Evolutionary conservation across 179 eudicot genomes (phyloP).

Genomic region (Silene vulgaris): DNA sequence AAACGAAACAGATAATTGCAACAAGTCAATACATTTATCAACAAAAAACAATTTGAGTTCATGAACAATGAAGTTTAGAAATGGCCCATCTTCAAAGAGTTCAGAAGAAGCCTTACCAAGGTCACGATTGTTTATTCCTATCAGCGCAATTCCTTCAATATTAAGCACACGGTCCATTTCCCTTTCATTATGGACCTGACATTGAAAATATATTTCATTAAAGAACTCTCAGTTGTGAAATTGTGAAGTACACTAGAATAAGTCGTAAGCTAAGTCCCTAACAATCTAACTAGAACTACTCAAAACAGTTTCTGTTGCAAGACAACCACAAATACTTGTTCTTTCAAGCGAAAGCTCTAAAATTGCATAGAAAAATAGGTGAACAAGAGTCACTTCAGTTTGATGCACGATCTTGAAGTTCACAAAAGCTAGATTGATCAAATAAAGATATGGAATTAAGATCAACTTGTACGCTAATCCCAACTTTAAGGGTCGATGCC

Average conservation of each 20-base stretch:
- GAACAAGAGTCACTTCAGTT: neutral
- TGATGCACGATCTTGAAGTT: constrained; percentile 11
- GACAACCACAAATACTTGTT: neutral
- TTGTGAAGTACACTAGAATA: neutral
- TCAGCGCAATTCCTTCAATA: constrained; percentile 74
- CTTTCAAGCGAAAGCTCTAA: neutral
- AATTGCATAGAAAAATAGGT: neutral
- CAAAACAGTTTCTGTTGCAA: neutral
- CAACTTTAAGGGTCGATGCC: neutral
- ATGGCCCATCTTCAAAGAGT: neutral
- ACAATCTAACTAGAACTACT: neutral
- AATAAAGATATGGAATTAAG: neutral
- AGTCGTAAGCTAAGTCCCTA: neutral
- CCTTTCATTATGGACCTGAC: constrained; percentile 77
- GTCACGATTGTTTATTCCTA: constrained; percentile 92
- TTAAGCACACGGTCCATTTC: constrained; percentile 91
- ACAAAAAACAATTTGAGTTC: constrained; percentile 1
- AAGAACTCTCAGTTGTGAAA: neutral
- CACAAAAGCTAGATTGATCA: neutral
- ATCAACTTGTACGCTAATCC: neutral
- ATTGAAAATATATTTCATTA: neutral
- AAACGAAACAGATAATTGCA: neutral
- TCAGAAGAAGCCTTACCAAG: constrained; percentile 48
- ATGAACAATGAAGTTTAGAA: neutral
- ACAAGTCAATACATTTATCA: neutral